Base-by-base conservation (phyloP, 2,329 filamentous ascomycete species). In the Cladosporium sp. region DNA sequence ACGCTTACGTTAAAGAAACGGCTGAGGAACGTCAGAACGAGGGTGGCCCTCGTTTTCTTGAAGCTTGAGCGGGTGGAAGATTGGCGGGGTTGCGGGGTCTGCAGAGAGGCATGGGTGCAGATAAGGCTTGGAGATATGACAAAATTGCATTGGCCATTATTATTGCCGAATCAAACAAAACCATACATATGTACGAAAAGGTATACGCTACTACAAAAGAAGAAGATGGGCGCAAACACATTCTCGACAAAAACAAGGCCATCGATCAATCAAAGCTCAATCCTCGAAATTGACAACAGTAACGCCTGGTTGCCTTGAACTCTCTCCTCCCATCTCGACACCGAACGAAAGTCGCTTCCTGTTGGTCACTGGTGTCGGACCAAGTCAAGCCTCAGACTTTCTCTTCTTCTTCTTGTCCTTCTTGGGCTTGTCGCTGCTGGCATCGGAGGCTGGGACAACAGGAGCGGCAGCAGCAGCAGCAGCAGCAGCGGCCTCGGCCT, bases 371-470 rank as follows among this genome's bases (percentile, higher is more conserved):
- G 18, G 9, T 11, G 9, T 43, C 16, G 18, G 13, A 22, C 16
- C 31, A 50, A 28, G 19, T 50, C 33, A 52, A 45, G 61, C 61
- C 41, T 56, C 61, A 60, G 66, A 67, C 55, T 59, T 63, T 54
- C 63, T 63, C 59, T 61, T 68, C 58, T 64, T 66, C 60, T 64
- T 63, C 55, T 65, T 61, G 56, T 63, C 61, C 56, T 63, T 61
- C 54, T 63, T 54, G 28, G 50, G 38, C 53, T 50, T 55, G 49
- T 40, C 48, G 14, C 45, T 43, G 45, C 52, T 43, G 16, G 22
- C 51, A 44, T 49, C 46, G 3, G 40, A 46, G 11, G 44, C 44
- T 32, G 41, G 31, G 9, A 45, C 52, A 8, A 37, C 58, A 35
- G 52, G 53, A 9, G 55, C 54, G 11, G 54, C 41, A 2, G 54